A percentile compares a stretch with the other conserved stretches of the same genome.
Evolutionary conservation across 352 stramenopile genomes (phyloP).

Genomic region (Globisporangium alternatum): DNA sequence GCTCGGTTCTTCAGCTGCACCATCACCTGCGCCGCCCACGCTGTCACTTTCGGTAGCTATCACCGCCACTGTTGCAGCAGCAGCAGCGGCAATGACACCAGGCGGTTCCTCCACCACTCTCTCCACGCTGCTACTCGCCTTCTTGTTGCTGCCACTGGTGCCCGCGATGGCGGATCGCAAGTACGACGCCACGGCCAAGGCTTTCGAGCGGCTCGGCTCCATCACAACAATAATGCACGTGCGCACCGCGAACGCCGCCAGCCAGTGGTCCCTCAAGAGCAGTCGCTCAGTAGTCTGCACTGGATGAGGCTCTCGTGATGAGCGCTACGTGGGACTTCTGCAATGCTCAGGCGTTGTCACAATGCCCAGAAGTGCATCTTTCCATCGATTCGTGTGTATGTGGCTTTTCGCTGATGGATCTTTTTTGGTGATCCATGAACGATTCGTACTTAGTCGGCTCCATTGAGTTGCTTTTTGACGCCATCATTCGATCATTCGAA

Average conservation of each 20-base stretch:
- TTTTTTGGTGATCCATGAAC: not conserved
- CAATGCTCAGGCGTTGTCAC: not conserved
- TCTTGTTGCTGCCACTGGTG: constrained; percentile 13
- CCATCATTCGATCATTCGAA: not conserved
- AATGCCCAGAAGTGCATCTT: not conserved
- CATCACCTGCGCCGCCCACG: not conserved
- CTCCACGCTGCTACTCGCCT: not conserved
- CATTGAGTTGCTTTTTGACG: not conserved
- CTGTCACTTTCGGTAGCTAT: not conserved
- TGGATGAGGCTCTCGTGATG: not conserved
- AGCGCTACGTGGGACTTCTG: not conserved
- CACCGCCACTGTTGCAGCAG: not conserved
- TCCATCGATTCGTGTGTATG: not conserved
- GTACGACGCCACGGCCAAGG: constrained; percentile 36
- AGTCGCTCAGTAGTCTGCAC: not conserved
- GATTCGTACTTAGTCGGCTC: not conserved
- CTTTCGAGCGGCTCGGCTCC: constrained; percentile 17
- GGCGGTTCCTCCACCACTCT: not conserved
- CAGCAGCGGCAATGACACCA: not conserved
- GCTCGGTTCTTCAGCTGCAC: not conserved
- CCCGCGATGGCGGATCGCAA: constrained; percentile 37
- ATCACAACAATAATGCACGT: not conserved
- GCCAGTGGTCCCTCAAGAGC: not conserved
- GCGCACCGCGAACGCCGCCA: not conserved
- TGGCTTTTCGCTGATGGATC: constrained; percentile 5